Percentiles rank a stretch among this genome's conserved stretches.
phyloP scores from a whole-genome alignment of 306 rosid species.

The Clitoria ternatea region DNA sequence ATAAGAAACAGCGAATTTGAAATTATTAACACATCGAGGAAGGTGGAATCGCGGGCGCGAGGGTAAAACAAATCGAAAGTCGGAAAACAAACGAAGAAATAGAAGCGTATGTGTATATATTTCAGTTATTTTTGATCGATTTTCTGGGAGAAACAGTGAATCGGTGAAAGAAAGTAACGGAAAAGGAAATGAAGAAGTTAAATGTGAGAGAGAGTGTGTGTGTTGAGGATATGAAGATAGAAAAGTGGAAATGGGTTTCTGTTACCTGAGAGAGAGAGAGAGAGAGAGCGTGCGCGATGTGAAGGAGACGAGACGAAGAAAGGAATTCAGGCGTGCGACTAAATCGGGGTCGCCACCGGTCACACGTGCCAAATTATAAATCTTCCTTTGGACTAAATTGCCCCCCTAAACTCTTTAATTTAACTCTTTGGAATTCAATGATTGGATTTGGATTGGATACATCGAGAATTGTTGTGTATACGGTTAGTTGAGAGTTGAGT shows the following conservation, averaged over 20 bases:
- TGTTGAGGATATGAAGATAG: neutral
- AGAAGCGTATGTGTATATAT: neutral
- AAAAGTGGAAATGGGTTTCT: neutral
- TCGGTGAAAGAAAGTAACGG: neutral
- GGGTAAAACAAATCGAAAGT: neutral
- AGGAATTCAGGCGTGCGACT: conserved; percentile 32
- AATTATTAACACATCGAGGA: neutral
- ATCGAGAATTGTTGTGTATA: too few relatives aligned
- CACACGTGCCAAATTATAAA: conserved; percentile 37
- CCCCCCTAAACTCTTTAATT: neutral
- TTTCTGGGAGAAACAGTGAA: neutral
- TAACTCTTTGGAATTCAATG: too few relatives aligned
- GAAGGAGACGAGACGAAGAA: conserved; percentile 16
- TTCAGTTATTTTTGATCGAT: neutral
- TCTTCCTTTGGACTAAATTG: neutral
- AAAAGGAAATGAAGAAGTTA: neutral
- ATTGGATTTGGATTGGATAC: neutral
- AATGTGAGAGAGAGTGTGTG: neutral
- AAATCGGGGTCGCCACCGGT: neutral
- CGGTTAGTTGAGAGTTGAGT: too few relatives aligned
- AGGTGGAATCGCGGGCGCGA: neutral
- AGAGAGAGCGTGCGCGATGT: conserved; percentile 20
- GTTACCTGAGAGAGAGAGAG: conserved; percentile 23
- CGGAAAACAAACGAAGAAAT: neutral
- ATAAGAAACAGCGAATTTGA: neutral